Base-by-base conservation (phyloP, 2,329 filamentous ascomycete species). In the Xylaria sp. region DNA sequence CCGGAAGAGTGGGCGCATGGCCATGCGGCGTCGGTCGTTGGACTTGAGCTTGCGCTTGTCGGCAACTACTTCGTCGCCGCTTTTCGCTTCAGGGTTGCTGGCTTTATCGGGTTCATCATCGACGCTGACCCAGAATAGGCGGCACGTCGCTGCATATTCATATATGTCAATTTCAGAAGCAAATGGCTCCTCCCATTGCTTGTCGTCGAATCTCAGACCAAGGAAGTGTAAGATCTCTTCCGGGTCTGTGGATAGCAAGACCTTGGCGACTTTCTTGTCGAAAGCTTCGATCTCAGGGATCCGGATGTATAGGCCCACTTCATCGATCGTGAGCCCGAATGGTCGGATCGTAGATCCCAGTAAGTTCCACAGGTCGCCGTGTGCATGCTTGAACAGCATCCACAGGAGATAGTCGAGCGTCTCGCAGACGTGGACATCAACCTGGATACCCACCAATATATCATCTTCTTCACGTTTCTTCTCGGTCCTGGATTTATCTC, bases 301-400 rank as follows among this genome's bases (percentile, higher is more conserved):
- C 0, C 91, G 87, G 0, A 95, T 73, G 76, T 86, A 88, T 1
- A 96, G 79, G 1, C 88, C 91, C 13, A 77, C 78, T 60, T 92
- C 87, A 71, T 89, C 90, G 27, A 88, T 81, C 0, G 88, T 91
- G 8, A 96, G 85, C 1, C 92, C 92, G 42, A 88, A 86, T 0
- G 85, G 86, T 0, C 90, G 85, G 69, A 93, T 87, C 9, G 84
- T 86, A 21, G 86, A 83, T 5, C 92, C 91, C 0, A 95, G 76
- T 9, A 89, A 77, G 68, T 88, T 91, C 85, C 90, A 90, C 0
- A 89, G 65, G 73, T 95, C 92, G n/a, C 91, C 91, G 73, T 95
- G 92, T 0, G 88, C 86, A 47, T 91, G 84, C 72, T 88, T 88
- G 80, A 94, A 93, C 3, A 88, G 79, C 44, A 85, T 83, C 92